These are phyloP conservation scores for Cucurbita maxima DNA, from an alignment of 306 rosid species.

Conservation along the genomic window DNA sequence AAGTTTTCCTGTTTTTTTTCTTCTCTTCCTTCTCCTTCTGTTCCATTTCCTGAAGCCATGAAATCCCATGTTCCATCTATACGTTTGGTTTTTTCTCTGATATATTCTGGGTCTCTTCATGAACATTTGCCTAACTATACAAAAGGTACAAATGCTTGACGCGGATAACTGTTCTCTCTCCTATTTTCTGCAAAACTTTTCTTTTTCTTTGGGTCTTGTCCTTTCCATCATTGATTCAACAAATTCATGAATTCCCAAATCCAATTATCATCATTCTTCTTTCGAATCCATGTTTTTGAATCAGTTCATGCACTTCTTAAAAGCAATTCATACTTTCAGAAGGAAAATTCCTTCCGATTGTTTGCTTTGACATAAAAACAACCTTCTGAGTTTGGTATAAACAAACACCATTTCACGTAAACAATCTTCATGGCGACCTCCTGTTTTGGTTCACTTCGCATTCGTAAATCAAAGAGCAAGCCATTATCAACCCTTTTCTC, in stretches of 20 bases:
- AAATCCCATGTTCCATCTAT: constrained; percentile 7
- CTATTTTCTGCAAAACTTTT: constrained; percentile 2
- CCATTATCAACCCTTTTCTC: constrained; percentile 36
- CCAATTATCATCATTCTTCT: constrained; percentile 14
- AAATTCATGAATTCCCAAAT: constrained; percentile 24
- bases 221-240: constrained; percentile 17
- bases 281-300: constrained; percentile 54
- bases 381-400: background rate
- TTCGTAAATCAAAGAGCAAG: constrained; percentile 56
- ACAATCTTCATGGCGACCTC: constrained; percentile 51
- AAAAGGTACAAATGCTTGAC: background rate
- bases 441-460: constrained; percentile 46
- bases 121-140: constrained; percentile 12
- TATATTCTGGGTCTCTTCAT: constrained; percentile 3
- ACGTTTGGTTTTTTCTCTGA: constrained; percentile 7
- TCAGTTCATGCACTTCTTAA: constrained; percentile 73
- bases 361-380: constrained; percentile 12
- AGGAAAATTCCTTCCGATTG: constrained; percentile 49
- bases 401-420: background rate
- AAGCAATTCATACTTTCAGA: constrained; percentile 64
- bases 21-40: constrained; percentile 16
- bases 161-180: constrained; percentile 1
- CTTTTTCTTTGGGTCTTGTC: constrained; percentile 12
- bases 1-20: background rate
- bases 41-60: constrained; percentile 25